Evolutionary conservation across 1,284 basidiomycete species (phyloP).

Genomic region (Ganoderma sinense): DNA sequence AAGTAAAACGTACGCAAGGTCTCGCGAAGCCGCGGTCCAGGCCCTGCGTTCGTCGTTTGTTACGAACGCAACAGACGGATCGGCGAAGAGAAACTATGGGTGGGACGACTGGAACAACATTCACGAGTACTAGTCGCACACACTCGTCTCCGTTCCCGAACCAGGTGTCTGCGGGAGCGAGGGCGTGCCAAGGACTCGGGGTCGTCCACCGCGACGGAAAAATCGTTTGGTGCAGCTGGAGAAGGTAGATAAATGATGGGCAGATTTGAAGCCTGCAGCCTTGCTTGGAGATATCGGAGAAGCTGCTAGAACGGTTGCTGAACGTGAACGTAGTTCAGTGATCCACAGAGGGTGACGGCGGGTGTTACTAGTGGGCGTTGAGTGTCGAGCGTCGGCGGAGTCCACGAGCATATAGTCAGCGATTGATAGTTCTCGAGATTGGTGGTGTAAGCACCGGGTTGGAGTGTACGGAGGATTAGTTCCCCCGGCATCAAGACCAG

Average conservation of each 20-base stretch:
- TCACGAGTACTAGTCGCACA: conserved; percentile 19
- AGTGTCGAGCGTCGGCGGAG: no score
- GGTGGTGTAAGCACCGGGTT: no score
- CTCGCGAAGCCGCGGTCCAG: no score
- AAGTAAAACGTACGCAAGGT: no score
- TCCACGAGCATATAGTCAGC: no score
- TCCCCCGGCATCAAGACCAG: no score
- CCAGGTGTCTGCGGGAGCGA: neutral
- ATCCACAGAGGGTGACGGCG: neutral
- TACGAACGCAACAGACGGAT: conserved; percentile 12
- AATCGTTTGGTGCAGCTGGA: neutral
- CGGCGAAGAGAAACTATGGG: conserved; percentile 11
- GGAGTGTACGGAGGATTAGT: no score
- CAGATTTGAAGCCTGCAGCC: no score
- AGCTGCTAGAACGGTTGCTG: neutral
- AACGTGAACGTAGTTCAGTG: neutral
- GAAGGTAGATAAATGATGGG: no score
- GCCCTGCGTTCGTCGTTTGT: conserved; percentile 5
- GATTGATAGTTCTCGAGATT: no score
- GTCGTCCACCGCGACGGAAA: neutral
- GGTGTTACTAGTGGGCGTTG: neutral
- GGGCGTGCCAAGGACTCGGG: neutral
- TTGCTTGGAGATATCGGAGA: no score
- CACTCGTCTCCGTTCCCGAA: conserved; percentile 2
- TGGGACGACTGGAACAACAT: neutral